Evolutionary conservation across 2,329 filamentous ascomycete genomes (phyloP).

Genomic region (Cercospora berteroae): DNA sequence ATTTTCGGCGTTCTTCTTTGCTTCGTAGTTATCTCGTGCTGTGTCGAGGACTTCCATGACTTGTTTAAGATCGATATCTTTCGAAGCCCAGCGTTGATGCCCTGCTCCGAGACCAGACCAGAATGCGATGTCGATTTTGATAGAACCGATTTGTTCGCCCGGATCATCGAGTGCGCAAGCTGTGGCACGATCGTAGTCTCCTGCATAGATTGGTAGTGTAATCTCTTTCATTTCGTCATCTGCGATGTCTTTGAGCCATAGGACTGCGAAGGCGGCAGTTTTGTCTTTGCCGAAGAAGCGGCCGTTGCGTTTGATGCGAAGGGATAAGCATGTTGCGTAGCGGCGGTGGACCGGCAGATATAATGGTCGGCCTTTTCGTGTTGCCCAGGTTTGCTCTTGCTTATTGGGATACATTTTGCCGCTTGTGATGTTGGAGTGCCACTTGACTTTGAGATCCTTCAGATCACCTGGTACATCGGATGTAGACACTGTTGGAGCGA

Average conservation of each 20-base stretch:
- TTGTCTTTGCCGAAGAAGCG: conserved; percentile 47
- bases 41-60: conserved; percentile 65
- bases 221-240: conserved; percentile 65
- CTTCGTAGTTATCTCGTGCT: conserved; percentile 56
- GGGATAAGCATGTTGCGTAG: conserved; percentile 56
- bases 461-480: conserved; percentile 53
- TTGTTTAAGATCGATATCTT: conserved; percentile 55
- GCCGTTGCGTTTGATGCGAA: conserved; percentile 59
- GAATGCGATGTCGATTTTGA: conserved; percentile 59
- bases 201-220: conserved; percentile 64
- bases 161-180: conserved; percentile 51
- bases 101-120: conserved; percentile 61
- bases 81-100: conserved; percentile 56
- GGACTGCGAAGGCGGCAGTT: conserved; percentile 60
- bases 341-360: conserved; percentile 60
- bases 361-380: conserved; percentile 47
- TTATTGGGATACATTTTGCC: conserved; percentile 56
- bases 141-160: conserved; percentile 58
- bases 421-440: conserved; percentile 57
- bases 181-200: conserved; percentile 58
- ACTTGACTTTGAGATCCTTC: conserved; percentile 52
- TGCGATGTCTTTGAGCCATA: conserved; percentile 68
- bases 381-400: conserved; percentile 52
- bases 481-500: conserved; percentile 54
- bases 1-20: conserved; percentile 33